Evolutionary conservation across 164 flowering plant genomes (phyloP).

Genomic region (Aristolochia fimbriata): DNA sequence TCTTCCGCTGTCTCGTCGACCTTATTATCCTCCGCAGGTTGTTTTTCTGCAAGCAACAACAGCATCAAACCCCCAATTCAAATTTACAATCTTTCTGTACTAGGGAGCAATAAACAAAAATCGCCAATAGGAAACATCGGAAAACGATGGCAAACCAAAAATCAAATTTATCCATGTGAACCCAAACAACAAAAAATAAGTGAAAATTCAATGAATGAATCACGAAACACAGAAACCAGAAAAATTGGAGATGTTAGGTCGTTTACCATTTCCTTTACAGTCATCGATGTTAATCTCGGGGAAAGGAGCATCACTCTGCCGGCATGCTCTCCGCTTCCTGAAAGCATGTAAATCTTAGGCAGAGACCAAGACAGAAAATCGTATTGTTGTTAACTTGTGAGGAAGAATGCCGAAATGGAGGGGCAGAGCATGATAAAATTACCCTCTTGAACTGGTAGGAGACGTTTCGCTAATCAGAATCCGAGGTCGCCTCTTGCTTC

Average conservation of each 20-base stretch:
- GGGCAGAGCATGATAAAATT: not conserved
- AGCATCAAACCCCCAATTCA: not conserved
- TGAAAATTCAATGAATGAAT: not conserved
- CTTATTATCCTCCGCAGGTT: not conserved
- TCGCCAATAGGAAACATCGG: not conserved
- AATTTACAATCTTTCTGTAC: not conserved
- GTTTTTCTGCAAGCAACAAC: no score
- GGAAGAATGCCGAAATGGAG: not conserved
- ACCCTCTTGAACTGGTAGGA: slow-evolving; percentile 59
- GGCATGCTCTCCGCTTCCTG: slow-evolving; percentile 53
- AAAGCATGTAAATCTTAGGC: not conserved
- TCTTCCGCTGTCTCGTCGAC: slow-evolving; percentile 19
- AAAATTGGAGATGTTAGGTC: not conserved
- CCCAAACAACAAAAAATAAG: not conserved
- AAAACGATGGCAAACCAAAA: not conserved
- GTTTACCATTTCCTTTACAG: slow-evolving; percentile 24
- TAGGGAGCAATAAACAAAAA: not conserved
- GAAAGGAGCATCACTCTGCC: slow-evolving; percentile 28
- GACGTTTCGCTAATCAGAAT: slow-evolving; percentile 31
- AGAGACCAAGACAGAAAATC: not conserved
- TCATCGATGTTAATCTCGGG: slow-evolving; percentile 50
- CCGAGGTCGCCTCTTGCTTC: slow-evolving; percentile 40
- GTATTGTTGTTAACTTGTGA: no score
- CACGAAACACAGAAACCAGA: not conserved
- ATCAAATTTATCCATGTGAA: not conserved